These are phyloP conservation scores for Picea engelmannii DNA, from an alignment of 83 land plant species.

Conservation along the genomic window DNA sequence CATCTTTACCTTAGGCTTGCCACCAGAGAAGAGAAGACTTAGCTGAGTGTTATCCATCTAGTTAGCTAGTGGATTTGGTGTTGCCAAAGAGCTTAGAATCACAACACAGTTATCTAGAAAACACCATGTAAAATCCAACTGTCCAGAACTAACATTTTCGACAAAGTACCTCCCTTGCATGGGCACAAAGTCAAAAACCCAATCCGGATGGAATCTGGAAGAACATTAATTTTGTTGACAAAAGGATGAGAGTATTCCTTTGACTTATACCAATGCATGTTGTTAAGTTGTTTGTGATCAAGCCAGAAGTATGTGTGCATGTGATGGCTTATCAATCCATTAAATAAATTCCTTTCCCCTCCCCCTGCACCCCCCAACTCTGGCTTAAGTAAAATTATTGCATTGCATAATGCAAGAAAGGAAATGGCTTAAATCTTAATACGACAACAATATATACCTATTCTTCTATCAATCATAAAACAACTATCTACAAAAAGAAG, in stretches of 20 bases:
- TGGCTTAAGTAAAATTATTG: conserved; percentile 20
- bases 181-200: conserved; percentile 52
- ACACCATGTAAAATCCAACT: conserved; percentile 53
- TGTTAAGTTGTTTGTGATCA: conserved; percentile 29
- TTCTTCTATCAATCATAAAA: too few species aligned
- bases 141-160: conserved; percentile 44
- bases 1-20: too few species aligned
- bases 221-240: conserved; percentile 38
- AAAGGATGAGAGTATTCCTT: conserved; percentile 49
- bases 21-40: too few species aligned
- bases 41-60: too few species aligned
- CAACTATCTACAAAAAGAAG: too few species aligned
- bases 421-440: conserved; percentile 43
- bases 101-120: conserved; percentile 41
- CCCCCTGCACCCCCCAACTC: not conserved
- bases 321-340: conserved; percentile 28
- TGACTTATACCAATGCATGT: conserved; percentile 35
- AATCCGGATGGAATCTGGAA: conserved; percentile 44
- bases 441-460: conserved; percentile 37
- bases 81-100: conserved; percentile 35
- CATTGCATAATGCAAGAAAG: conserved; percentile 36
- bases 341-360: conserved; percentile 32
- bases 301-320: conserved; percentile 44
- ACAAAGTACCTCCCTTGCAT: conserved; percentile 35
- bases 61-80: not conserved